Evolutionary conservation across 805 yeast genomes (phyloP).

Genomic region (Kregervanrija pseudodelftensis): DNA sequence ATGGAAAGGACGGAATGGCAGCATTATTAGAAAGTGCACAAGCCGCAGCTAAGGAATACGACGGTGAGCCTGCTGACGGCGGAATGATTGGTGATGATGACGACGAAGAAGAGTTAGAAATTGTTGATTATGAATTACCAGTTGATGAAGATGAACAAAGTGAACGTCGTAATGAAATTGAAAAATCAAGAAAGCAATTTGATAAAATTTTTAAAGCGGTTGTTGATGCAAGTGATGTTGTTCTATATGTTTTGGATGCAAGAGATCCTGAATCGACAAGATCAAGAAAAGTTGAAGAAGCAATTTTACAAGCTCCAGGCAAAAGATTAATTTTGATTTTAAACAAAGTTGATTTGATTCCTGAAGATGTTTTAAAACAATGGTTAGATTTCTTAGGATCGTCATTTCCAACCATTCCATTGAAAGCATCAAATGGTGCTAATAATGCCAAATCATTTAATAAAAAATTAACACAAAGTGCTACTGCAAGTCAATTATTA

Average conservation of each 20-base stretch:
- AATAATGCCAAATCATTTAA: constrained; percentile 62
- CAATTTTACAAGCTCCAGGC: constrained; percentile 69
- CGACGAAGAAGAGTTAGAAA: constrained; percentile 42
- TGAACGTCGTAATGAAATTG: constrained; percentile 38
- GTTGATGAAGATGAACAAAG: constrained; percentile 29
- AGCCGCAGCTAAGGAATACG: constrained; percentile 70
- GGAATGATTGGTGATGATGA: constrained; percentile 32
- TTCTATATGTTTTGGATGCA: constrained; percentile 91
- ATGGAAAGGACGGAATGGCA: constrained; percentile 44
- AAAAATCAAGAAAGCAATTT: constrained; percentile 80
- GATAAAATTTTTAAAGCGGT: constrained; percentile 92
- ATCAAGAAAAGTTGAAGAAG: constrained; percentile 84
- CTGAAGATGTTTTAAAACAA: constrained; percentile 70
- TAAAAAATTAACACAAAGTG: constrained; percentile 61
- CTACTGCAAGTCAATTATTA: constrained; percentile 67
- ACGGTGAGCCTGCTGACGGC: constrained; percentile 42
- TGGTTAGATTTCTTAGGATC: constrained; percentile 79
- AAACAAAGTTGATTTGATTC: constrained; percentile 90
- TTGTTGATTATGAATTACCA: constrained; percentile 41
- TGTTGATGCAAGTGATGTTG: constrained; percentile 86
- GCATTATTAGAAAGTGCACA: constrained; percentile 90
- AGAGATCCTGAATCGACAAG: constrained; percentile 96
- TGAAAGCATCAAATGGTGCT: constrained; percentile 73
- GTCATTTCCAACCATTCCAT: constrained; percentile 87
- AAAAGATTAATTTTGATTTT: constrained; percentile 81